Evolutionary conservation across 352 stramenopile species (phyloP).

Genomic region (Plasmopara viticola): DNA sequence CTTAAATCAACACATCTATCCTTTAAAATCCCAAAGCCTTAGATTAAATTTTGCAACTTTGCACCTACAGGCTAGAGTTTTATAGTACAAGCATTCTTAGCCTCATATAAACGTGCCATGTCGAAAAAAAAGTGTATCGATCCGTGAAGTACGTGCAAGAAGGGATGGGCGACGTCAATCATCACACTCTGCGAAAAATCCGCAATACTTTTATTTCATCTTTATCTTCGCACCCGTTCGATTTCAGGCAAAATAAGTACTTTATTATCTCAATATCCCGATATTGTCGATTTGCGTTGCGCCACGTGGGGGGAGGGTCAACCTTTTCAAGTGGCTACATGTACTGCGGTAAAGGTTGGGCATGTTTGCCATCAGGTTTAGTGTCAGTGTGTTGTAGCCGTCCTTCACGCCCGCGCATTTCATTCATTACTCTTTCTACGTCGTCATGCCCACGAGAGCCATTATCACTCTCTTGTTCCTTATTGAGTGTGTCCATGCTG

Average conservation of each 20-base stretch:
- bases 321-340: too few species aligned
- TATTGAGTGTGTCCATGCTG: slow-evolving; percentile 11
- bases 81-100: too few species aligned
- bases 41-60: too few species aligned
- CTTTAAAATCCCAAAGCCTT: not conserved
- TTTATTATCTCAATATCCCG: too few species aligned
- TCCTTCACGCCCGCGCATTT: not conserved
- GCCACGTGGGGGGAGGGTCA: too few species aligned
- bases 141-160: not conserved
- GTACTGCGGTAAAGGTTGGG: too few species aligned
- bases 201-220: too few species aligned
- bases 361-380: not conserved
- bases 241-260: too few species aligned
- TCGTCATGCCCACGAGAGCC: slow-evolving; percentile 14
- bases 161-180: not conserved
- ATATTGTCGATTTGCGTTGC: too few species aligned
- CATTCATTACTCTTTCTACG: slow-evolving; percentile 12
- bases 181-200: too few species aligned
- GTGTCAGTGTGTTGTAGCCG: not conserved
- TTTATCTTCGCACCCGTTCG: too few species aligned
- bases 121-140: not conserved
- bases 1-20: not conserved
- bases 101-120: not conserved
- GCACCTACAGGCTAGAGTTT: too few species aligned
- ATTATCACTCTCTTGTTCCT: slow-evolving; percentile 8